A percentile compares a stretch with the other conserved stretches of the same genome.
Conservation (phyloP, 2,329 filamentous ascomycete genomes). For the Fusarium mangiferae region DNA sequence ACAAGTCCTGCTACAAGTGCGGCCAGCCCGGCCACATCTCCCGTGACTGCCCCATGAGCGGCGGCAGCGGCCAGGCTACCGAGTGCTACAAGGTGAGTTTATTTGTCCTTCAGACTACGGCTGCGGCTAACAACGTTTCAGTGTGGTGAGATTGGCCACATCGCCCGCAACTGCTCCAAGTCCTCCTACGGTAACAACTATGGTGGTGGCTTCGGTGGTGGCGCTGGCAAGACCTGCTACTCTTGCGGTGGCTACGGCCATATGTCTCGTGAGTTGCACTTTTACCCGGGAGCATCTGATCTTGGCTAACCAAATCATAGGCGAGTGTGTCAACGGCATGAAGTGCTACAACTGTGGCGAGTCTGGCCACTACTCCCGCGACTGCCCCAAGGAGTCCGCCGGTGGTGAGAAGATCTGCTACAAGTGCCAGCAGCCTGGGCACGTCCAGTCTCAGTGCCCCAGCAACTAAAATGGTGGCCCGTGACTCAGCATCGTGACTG, state of each 20-base stretch:
- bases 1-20: conserved; percentile 80
- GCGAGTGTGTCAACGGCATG: conserved; percentile 97
- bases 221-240: conserved; percentile 89
- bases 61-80: conserved; percentile 61
- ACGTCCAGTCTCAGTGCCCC: conserved; percentile 94
- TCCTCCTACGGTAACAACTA: conserved; percentile 63
- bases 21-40: conserved; percentile 90
- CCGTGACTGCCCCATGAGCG: conserved; percentile 78
- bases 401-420: conserved; percentile 97
- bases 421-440: conserved; percentile 86
- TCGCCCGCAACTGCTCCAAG: conserved; percentile 89
- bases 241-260: conserved; percentile 97
- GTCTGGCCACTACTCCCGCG: conserved; percentile 92
- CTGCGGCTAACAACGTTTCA: conserved; percentile 44
- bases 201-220: conserved; percentile 62
- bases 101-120: not conserved
- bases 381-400: conserved; percentile 92
- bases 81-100: conserved; percentile 86
- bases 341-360: conserved; percentile 99
- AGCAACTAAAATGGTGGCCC: conserved; percentile 67
- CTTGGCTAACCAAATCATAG: conserved; percentile 51
- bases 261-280: conserved; percentile 77
- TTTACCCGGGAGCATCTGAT: not conserved
- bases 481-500: conserved; percentile 37
- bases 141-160: conserved; percentile 96